Evolutionary conservation across 1,284 basidiomycete species (phyloP), one percentile per base, ranked within the genome.

Genomic region (Fomitopsis palustris): DNA sequence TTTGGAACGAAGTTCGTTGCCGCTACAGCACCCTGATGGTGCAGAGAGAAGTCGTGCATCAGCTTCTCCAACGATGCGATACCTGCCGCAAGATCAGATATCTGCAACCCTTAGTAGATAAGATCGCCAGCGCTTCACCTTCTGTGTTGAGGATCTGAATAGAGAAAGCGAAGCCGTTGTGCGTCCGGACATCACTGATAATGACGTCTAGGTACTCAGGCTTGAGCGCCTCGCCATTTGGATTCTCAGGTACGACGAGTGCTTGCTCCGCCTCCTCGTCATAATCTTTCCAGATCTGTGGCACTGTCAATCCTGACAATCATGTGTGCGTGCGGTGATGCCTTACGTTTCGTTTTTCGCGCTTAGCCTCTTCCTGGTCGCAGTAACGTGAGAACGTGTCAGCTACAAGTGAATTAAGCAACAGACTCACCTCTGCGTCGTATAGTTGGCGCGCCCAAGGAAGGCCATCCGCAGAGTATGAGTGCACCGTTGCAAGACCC

Each of bases 121-220:
- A 39, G 19, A 47, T 23, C 23, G 14, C 12, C 35, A 43, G 33
- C 4, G 65, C 78, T 57, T 62, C 35, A 91, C 93, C 93, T 76
- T 93, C 90, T 4, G 90, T 92, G 72, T 93, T 92, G 27, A 97
- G 82, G 49, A 97, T 82, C 73, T 99, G 96, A 16, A 98, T 87
- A 14, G 94, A 96, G 78, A 99, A 98, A 25, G 75, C 79, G 71
- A 98, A 90, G 39, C 84, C 86, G 56, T 87, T 87, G 62, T 81
- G 79, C 6, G 86, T 83, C 56, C 93, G 87, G 47, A 97, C 85
- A 69, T 98, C 93, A 56, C 93, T 95, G 66, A 98, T 83, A 72
- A 96, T 91, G 62, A 97, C 82, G 72, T 98, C 96, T 53, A 95
- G 80, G 70, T 96, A 98, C 69, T 97, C 86, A 41, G 89, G 71